Conservation (phyloP, 768 basidiomycete genomes). For the Tylopilus felleus region DNA sequence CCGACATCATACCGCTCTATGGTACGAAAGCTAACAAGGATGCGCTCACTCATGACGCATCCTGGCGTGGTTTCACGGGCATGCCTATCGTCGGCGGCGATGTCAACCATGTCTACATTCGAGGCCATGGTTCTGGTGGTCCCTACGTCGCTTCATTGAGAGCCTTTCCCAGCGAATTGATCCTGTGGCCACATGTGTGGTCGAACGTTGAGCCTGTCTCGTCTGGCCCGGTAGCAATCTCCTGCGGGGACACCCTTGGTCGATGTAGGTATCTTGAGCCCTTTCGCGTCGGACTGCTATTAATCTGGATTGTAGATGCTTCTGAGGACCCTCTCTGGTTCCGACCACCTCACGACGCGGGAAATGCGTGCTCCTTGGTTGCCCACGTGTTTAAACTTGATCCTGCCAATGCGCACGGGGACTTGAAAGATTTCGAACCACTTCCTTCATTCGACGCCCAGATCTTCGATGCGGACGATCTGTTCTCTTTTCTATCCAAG, state of each 20-base stretch:
- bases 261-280: neutral
- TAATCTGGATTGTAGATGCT: neutral
- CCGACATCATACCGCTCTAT: conserved; percentile 6
- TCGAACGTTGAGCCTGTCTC: neutral
- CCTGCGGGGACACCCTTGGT: neutral
- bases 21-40: neutral
- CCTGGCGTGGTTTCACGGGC: conserved; percentile 3
- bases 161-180: conserved; percentile 4
- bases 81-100: conserved; percentile 8
- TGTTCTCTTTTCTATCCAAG: neutral
- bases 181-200: conserved; percentile 8
- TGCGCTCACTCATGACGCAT: neutral
- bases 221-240: neutral
- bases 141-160: conserved; percentile 1
- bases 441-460: neutral
- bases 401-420: neutral
- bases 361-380: conserved; percentile 7
- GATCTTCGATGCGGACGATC: neutral
- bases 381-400: conserved; percentile 3
- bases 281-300: neutral
- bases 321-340: neutral
- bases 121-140: conserved; percentile 1
- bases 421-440: neutral
- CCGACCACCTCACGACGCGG: conserved; percentile 5
- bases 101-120: conserved; percentile 5